Evolutionary conservation across 176 grass and related monocot species (phyloP).

Genomic region (Zoysia pacifica): DNA sequence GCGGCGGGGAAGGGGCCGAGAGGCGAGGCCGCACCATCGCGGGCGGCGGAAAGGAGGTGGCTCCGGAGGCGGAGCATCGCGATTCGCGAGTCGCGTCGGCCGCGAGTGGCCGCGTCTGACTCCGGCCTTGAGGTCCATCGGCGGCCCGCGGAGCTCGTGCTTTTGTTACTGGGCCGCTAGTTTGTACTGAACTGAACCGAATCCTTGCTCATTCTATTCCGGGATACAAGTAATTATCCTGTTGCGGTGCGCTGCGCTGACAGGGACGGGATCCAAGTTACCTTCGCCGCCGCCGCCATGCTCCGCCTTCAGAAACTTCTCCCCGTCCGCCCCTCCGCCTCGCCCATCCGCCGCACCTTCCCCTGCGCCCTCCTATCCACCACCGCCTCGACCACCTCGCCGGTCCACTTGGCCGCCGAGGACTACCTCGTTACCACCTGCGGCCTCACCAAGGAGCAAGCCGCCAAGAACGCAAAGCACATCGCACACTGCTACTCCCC

Average conservation of each 20-base stretch:
- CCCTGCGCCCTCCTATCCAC: slow-evolving; percentile 9
- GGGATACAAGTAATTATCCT: not conserved
- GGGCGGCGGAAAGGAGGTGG: not conserved
- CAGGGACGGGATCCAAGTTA: no score
- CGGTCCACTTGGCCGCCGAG: not conserved
- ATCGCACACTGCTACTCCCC: slow-evolving; percentile 32
- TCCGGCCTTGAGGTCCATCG: no score
- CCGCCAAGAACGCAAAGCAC: slow-evolving; percentile 12
- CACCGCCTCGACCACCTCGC: not conserved
- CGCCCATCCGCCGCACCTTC: not conserved
- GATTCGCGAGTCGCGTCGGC: not conserved
- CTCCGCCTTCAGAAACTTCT: slow-evolving; percentile 18
- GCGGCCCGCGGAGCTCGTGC: no score
- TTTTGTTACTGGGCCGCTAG: no score
- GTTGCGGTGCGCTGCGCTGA: not conserved
- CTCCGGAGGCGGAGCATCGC: not conserved
- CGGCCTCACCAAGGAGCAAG: slow-evolving; percentile 38
- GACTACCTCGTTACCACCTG: slow-evolving; percentile 51
- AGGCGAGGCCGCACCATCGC: not conserved
- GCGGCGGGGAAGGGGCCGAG: no score
- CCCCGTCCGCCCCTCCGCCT: not conserved
- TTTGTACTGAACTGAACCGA: not conserved
- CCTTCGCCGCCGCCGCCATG: slow-evolving; percentile 11
- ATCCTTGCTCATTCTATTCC: not conserved
- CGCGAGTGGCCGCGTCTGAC: no score